A percentile compares a stretch with the other conserved stretches of the same genome.
These are phyloP conservation scores for Leucocoprinus birnbaumii DNA, from an alignment of 768 basidiomycete species.

Conservation along the genomic window DNA sequence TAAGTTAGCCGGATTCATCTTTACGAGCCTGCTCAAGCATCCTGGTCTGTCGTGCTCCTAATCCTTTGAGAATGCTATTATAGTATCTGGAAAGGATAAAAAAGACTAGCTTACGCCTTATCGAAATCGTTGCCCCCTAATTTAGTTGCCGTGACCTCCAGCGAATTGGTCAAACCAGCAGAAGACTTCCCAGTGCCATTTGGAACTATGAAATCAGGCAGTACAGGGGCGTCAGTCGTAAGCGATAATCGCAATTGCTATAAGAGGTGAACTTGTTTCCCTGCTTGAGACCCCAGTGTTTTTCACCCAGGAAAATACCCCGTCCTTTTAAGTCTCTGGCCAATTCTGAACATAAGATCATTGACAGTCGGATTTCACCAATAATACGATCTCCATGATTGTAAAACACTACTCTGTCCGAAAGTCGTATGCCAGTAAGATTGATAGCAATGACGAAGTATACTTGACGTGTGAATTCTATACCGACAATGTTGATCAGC, in stretches of 20 bases:
- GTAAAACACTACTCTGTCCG: constrained; percentile 75
- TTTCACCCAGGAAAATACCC: constrained; percentile 90
- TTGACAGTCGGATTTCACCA: no score
- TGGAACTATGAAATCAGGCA: constrained; percentile 48
- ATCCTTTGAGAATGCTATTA: no score
- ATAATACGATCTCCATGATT: no score
- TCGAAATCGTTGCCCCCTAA: no score
- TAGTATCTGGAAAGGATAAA: no score
- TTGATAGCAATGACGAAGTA: constrained; percentile 89
- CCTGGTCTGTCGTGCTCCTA: no score
- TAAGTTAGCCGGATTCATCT: no score
- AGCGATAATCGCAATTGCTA: not conserved
- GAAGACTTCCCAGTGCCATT: constrained; percentile 96
- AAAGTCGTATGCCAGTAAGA: constrained; percentile 93
- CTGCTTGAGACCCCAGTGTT: constrained; percentile 87
- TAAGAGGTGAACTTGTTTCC: constrained; percentile 58
- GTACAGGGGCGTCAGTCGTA: not conserved
- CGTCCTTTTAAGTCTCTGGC: constrained; percentile 79
- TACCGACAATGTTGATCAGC: not conserved
- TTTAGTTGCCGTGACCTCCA: no score
- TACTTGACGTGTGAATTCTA: constrained; percentile 79
- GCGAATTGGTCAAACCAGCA: constrained; percentile 80
- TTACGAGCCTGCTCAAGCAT: no score
- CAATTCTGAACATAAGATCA: constrained; percentile 47
- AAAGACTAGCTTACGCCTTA: no score